Evolutionary conservation across 2,329 filamentous ascomycete genomes (phyloP), one percentile per base, ranked within the genome.

Genomic region (Pseudopyricularia cyperi): DNA sequence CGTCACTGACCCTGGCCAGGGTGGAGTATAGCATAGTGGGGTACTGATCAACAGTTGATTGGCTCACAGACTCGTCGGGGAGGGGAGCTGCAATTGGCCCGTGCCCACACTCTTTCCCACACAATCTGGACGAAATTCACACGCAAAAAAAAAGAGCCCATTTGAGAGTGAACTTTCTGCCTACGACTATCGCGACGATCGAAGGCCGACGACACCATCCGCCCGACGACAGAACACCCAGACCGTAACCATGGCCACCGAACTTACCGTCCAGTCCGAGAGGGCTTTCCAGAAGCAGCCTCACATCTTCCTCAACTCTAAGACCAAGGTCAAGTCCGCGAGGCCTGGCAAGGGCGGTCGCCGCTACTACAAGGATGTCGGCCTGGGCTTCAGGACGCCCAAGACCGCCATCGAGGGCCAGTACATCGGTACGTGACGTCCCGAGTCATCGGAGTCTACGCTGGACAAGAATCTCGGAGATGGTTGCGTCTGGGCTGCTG

Each of bases 221-320:
- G 22, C 19, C 35, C 35, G 34, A 50, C 34, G 34, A 32, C 30
- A 49, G 15, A 32, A 49, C 4, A 24, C 32, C 32, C 19, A 59
- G 58, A 64, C 63, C 74, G 76, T 75, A 79, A 82, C 71, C 74
- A 95, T 95, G 89, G 89, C 89, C 73, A 95, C 89, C 82, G 89
- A 95, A 82, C 82, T 96, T 79, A 95, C 89, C 74, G 93, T 98
- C 76, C 93, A 98, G 85, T 94, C 89, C 73, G 93, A 98, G 86
- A 91, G 93, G 80, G 93, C 93, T 82, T 98, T 87, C 88, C 93
- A 97, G 79, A 98, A 98, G 86, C 91, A 98, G 83, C 93, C 93
- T 74, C 93, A 98, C 78, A 95, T 98, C 82, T 98, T 97, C 88
- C 83, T 87, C 69, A 96, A 97, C 85, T 80, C 85, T 71, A 98